Evolutionary conservation across 2,329 filamentous ascomycete species (phyloP).

Genomic region (Paraconiothyrium brasiliense): DNA sequence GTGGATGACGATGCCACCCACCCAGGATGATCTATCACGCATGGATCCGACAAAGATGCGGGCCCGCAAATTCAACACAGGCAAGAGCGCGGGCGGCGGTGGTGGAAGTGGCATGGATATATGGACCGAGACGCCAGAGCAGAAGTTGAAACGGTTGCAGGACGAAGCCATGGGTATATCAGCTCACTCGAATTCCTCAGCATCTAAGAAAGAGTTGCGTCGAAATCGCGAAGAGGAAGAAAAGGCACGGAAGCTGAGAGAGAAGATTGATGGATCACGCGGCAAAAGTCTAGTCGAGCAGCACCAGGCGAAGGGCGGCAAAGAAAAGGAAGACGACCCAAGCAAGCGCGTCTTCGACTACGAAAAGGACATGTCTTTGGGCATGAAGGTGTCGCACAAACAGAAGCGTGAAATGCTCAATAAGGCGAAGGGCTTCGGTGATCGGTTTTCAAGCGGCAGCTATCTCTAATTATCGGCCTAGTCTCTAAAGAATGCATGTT

Average conservation of each 20-base stretch:
- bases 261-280: constrained; percentile 61
- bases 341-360: constrained; percentile 88
- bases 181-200: constrained; percentile 48
- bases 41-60: constrained; percentile 85
- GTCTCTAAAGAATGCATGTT: not conserved
- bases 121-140: constrained; percentile 92
- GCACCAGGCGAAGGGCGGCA: constrained; percentile 59
- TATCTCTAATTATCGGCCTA: constrained; percentile 56
- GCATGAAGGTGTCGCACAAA: constrained; percentile 73
- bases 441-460: constrained; percentile 78
- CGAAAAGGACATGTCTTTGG: constrained; percentile 91
- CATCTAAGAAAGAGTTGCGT: constrained; percentile 38
- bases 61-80: constrained; percentile 82
- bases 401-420: constrained; percentile 82
- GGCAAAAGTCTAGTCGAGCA: constrained; percentile 59
- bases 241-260: constrained; percentile 62
- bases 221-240: constrained; percentile 53
- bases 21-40: constrained; percentile 63
- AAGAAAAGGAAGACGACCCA: constrained; percentile 84
- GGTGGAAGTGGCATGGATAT: constrained; percentile 64
- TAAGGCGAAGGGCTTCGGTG: constrained; percentile 82
- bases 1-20: constrained; percentile 63
- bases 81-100: constrained; percentile 64
- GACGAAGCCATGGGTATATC: constrained; percentile 82
- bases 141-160: constrained; percentile 82